Evolutionary conservation across 2,329 filamentous ascomycete genomes (phyloP), one percentile per base, ranked within the genome.

Genomic region (Metarhizium anisopliae): DNA sequence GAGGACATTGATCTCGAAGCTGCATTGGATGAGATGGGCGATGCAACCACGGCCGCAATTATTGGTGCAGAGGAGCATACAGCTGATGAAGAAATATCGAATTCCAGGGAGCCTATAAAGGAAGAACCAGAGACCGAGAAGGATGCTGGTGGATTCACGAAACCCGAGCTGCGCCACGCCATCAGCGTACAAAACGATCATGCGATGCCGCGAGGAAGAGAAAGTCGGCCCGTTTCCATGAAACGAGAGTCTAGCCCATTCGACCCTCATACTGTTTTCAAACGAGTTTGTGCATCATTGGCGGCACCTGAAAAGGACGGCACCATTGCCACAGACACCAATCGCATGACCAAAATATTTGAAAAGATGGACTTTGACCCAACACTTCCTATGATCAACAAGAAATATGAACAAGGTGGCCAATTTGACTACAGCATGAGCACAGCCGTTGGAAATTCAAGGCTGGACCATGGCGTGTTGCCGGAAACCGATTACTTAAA

Each of bases 231-330:
- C 56, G 68, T 36, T 14, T 61, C 70, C 1, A 62, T 71, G 16
- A 84, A 84, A 62, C 70, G 81, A 56, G 74, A 78, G 14, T 71
- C 75, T 2, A 84, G 81, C 59, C 81, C 81, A 0, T 83, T 84
- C 58, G 78, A 80, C 51, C 75, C 79, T 2, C 74, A 81, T 58
- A 80, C 78, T 0, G 80, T 84, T 1, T 84, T 79, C 64, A 84
- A 84, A 64, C 74, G 79, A 45, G 75, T 84, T 10, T 70, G 74
- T 36, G 78, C 80, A 3, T 78, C 78, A 13, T 61, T 80, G 32
- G 64, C 54, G 6, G 55, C 60, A 16, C 56, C 63, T 7, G 54
- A 52, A 6, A 57, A 59, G 13, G 62, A 54, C 51, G 66, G 62
- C 57, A 51, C 53, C 58, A 45, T 56, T 42, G 59, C 56, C 55